Conservation (phyloP, 306 rosid genomes). For the Luffa aegyptiaca region DNA sequence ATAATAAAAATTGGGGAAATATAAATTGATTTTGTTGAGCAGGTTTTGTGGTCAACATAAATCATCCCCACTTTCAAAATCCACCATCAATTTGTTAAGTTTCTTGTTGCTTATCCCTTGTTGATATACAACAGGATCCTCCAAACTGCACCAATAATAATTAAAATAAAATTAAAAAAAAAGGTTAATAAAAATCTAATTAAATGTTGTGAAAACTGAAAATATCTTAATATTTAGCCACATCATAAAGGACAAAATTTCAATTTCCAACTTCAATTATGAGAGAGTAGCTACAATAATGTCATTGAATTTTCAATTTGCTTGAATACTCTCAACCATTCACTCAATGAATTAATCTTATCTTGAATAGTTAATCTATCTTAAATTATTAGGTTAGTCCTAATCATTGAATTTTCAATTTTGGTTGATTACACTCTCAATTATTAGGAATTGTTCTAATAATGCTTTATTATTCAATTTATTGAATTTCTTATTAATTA, state of each 20-base stretch:
- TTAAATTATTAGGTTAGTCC: background rate
- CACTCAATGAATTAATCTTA: background rate
- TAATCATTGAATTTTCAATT: background rate
- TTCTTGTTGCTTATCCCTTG: slow-evolving; percentile 24
- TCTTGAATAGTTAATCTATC: background rate
- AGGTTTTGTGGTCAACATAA: background rate
- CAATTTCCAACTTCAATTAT: background rate
- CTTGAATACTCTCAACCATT: background rate
- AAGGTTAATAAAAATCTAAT: background rate
- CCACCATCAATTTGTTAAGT: slow-evolving; percentile 18
- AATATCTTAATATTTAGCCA: background rate
- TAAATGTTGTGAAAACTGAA: background rate
- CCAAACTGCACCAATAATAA: background rate
- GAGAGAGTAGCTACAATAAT: background rate
- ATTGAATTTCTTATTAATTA: too few relatives aligned
- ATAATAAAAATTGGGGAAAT: background rate
- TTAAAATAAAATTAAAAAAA: too few relatives aligned
- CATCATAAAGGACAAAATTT: background rate
- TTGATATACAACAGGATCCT: slow-evolving; percentile 5
- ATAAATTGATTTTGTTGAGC: background rate
- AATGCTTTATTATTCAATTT: too few relatives aligned
- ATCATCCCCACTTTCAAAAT: slow-evolving; percentile 3
- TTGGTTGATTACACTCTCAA: background rate
- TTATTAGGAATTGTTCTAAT: too few relatives aligned
- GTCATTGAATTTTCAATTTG: background rate